phyloP scores from a whole-genome alignment of 2,329 filamentous ascomycete species.

The Fusarium pininemorale region DNA sequence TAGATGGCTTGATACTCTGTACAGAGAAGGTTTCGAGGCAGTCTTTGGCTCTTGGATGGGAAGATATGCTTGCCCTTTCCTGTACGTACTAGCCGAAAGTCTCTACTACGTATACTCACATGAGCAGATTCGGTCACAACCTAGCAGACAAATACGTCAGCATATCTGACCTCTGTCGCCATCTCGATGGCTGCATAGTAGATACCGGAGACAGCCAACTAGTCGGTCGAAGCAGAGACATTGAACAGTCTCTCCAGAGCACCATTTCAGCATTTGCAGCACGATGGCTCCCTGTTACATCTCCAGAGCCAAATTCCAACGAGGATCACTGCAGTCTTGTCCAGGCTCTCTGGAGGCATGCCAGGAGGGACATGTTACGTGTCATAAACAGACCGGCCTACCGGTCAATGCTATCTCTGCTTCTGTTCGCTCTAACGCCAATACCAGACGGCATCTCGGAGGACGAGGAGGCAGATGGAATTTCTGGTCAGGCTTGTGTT shows the following conservation, averaged over 20 bases:
- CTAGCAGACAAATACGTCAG: conserved; percentile 45
- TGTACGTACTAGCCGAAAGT: conserved; percentile 41
- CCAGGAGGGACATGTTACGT: conserved; percentile 51
- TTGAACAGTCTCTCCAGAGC: conserved; percentile 41
- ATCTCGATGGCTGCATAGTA: conserved; percentile 49
- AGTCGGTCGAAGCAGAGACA: conserved; percentile 24
- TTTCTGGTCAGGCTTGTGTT: conserved; percentile 52
- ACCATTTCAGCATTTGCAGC: conserved; percentile 44
- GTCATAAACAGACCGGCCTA: conserved; percentile 54
- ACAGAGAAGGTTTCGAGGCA: conserved; percentile 49
- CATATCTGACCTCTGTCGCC: conserved; percentile 43
- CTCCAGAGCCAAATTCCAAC: not conserved
- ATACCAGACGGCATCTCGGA: conserved; percentile 52
- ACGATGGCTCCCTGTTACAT: conserved; percentile 43
- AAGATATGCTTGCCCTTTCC: conserved; percentile 53
- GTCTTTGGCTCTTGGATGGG: conserved; percentile 56
- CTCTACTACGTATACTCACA: not conserved
- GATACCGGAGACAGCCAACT: conserved; percentile 24
- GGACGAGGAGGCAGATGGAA: conserved; percentile 52
- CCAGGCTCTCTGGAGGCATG: conserved; percentile 47
- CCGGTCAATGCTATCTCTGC: conserved; percentile 51
- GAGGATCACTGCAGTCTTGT: conserved; percentile 26
- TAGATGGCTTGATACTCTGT: conserved; percentile 45
- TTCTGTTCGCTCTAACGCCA: conserved; percentile 52
- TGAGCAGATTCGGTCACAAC: conserved; percentile 35